Evolutionary conservation across 768 basidiomycete genomes (phyloP).

Genomic region (Gloeophyllum trabeum): DNA sequence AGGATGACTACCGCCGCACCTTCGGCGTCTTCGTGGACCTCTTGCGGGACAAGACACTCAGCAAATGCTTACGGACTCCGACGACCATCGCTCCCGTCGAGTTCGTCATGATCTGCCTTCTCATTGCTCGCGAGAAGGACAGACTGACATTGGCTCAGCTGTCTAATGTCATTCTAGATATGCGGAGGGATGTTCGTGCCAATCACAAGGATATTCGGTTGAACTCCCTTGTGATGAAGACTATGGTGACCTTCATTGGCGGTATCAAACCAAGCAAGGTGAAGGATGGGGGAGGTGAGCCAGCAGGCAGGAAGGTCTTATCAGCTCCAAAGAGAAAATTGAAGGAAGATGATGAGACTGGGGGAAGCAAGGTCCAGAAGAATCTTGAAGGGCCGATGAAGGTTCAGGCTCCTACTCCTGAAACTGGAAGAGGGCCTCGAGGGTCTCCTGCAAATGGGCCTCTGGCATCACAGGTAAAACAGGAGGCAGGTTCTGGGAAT

Average conservation of each 20-base stretch:
- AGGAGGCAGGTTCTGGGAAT: too few relatives aligned
- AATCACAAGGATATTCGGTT: slow-evolving; percentile 28
- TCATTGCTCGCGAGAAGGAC: slow-evolving; percentile 3
- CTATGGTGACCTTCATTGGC: slow-evolving; percentile 20
- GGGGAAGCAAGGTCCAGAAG: too few relatives aligned
- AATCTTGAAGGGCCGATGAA: too few relatives aligned
- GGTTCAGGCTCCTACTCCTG: too few relatives aligned
- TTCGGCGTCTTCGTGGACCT: slow-evolving; percentile 7
- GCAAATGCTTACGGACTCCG: slow-evolving; percentile 5
- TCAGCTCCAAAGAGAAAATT: too few relatives aligned
- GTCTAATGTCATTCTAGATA: slow-evolving; percentile 1
- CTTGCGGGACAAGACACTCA: slow-evolving; percentile 1
- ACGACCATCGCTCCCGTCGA: slow-evolving; percentile 8
- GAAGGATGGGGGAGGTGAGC: background rate
- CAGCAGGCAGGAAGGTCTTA: background rate
- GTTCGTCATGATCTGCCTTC: slow-evolving; percentile 7
- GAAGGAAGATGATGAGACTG: too few relatives aligned
- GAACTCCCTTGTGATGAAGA: slow-evolving; percentile 23
- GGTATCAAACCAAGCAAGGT: background rate
- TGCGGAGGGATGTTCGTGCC: slow-evolving; percentile 26
- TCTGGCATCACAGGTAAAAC: too few relatives aligned
- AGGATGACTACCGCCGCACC: slow-evolving; percentile 4
- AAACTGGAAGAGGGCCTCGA: too few relatives aligned
- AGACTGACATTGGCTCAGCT: background rate
- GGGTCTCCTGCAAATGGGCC: too few relatives aligned